Base-by-base conservation (phyloP, 192 early-diverging fungal genomes). In the Lunasporangiospora selenospora region DNA sequence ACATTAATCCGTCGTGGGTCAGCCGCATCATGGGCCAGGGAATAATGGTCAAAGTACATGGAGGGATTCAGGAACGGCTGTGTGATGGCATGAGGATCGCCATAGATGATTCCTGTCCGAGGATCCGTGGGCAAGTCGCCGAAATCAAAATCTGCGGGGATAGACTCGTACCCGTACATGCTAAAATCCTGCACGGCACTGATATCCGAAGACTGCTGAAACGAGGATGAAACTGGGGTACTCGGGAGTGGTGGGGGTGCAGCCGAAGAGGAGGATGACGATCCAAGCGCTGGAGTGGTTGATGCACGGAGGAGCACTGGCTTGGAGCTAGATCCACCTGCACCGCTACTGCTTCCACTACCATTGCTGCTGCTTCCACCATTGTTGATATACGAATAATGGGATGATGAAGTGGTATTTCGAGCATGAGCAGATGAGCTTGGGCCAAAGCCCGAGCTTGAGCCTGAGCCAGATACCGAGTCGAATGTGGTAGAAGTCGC, bases 101-200 rank as follows among this genome's bases (percentile, higher is more conserved):
- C 60, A 51, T 73, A 73, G 41, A 73, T 73, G 40, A 40, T 57
- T 5, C 67, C 67, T 0, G 67, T 62, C 24, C 53, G 33, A 23
- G 60, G 67, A 21, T 73, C 67, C 13, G 67, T 73, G 2, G 67
- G 67, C 30, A 73, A 34, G 23, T 58, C 67, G 3, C 67, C 67
- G 31, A 62, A 73, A 36, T 73, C 67, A 62, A 73, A 73, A 38
- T 63, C 67, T 4, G 32, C 60, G 8, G 67, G 67, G 41, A 73
- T 44, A 23, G 60, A 40, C 16, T 73, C 67, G 53, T 73, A 73
- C 27, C 67, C 40, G 26, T 45, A 56, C 4, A 40, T 40, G 15
- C 30, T 49, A 18, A 69, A 7, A 29, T 73, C 67, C 2, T 51
- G 65, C 8, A 33, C 19, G 9, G 29, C 21, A 24, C n/a, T 19